phyloP scores from a whole-genome alignment of 2,329 filamentous ascomycete genomes.

The Lecanicillium sp. region DNA sequence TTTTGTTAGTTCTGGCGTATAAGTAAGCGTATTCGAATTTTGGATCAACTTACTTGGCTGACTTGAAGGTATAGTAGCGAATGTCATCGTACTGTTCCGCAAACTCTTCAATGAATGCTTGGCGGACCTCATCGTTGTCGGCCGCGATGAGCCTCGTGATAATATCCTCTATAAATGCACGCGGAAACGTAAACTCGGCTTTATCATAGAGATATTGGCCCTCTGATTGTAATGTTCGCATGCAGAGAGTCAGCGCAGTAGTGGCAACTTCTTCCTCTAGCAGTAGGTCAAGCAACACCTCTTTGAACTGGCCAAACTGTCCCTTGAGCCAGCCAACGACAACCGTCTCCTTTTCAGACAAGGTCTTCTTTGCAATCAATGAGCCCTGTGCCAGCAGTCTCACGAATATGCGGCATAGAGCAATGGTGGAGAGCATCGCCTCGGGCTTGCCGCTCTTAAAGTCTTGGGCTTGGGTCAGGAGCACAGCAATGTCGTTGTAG shows the following conservation, averaged over 20 bases:
- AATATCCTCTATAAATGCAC: slow-evolving; percentile 55
- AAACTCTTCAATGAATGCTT: slow-evolving; percentile 71
- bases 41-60: slow-evolving; percentile 52
- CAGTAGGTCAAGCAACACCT: slow-evolving; percentile 53
- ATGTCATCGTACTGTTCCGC: slow-evolving; percentile 77
- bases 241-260: slow-evolving; percentile 67
- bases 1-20: slow-evolving; percentile 1
- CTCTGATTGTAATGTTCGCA: slow-evolving; percentile 79
- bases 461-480: slow-evolving; percentile 51
- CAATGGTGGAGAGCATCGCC: slow-evolving; percentile 62
- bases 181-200: slow-evolving; percentile 62
- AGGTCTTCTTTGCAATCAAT: slow-evolving; percentile 55
- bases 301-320: slow-evolving; percentile 63
- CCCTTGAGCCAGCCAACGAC: slow-evolving; percentile 74
- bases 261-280: slow-evolving; percentile 54
- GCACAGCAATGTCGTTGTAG: slow-evolving; percentile 78
- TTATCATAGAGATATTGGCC: slow-evolving; percentile 52
- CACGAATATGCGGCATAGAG: slow-evolving; percentile 80
- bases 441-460: slow-evolving; percentile 40
- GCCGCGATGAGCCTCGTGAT: slow-evolving; percentile 53
- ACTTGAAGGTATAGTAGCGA: slow-evolving; percentile 71
- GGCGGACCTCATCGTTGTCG: slow-evolving; percentile 49
- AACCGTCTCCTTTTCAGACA: slow-evolving; percentile 64
- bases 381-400: slow-evolving; percentile 68
- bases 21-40: slow-evolving; percentile 19